Conservation (phyloP, 306 rosid species). For the Quercus glauca region DNA sequence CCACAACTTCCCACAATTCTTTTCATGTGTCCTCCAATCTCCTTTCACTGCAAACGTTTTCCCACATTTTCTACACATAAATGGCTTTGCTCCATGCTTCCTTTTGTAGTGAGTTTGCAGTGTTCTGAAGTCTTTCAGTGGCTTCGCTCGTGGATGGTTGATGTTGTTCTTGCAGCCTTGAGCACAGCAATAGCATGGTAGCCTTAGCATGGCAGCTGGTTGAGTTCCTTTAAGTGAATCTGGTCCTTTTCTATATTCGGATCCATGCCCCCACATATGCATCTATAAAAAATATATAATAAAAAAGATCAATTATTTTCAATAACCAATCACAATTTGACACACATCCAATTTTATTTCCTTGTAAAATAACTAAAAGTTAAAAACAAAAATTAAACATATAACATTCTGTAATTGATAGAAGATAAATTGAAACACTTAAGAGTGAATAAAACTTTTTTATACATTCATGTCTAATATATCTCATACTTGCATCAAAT, state of each 20-base stretch:
- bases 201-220: conserved; percentile 94
- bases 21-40: conserved; percentile 97
- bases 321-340: no score
- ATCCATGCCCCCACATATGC: conserved; percentile 99
- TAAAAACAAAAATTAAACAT: no score
- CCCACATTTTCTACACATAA: conserved; percentile 79
- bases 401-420: no score
- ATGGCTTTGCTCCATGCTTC: conserved; percentile 87
- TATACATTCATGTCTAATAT: no score
- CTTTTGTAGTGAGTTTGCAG: conserved; percentile 96
- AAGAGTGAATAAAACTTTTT: no score
- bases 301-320: no score
- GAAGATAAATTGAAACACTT: background rate
- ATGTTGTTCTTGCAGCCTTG: conserved; percentile 97
- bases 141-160: conserved; percentile 87
- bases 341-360: no score
- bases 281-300: conserved; percentile 40
- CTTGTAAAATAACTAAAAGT: no score
- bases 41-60: conserved; percentile 89
- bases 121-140: conserved; percentile 89
- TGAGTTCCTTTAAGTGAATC: conserved; percentile 86
- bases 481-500: no score
- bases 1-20: conserved; percentile 96
- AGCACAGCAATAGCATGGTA: conserved; percentile 93
- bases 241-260: conserved; percentile 87